These are phyloP conservation scores for Yamadazyma paraphyllophila DNA, from an alignment of 805 yeast species.

Conservation along the genomic window DNA sequence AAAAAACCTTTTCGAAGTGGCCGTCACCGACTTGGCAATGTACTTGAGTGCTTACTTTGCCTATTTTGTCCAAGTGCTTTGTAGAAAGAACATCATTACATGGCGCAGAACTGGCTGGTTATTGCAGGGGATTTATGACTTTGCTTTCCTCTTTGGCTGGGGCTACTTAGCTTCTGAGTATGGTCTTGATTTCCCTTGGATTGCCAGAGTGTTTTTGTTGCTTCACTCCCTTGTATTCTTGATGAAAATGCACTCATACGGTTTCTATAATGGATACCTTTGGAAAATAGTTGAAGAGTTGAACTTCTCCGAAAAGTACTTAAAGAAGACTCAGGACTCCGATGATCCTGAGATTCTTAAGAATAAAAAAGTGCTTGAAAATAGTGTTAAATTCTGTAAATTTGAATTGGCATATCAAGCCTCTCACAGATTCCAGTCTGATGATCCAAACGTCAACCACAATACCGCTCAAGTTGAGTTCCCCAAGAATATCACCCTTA, in stretches of 20 bases:
- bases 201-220: constrained; percentile 79
- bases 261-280: constrained; percentile 87
- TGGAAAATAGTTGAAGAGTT: constrained; percentile 64
- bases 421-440: constrained; percentile 1
- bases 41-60: constrained; percentile 65
- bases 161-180: constrained; percentile 51
- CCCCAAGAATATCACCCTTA: constrained; percentile 67
- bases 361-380: constrained; percentile 30
- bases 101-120: constrained; percentile 72
- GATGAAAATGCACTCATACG: constrained; percentile 95
- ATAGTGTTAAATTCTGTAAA: constrained; percentile 64
- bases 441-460: constrained; percentile 12
- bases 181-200: constrained; percentile 71
- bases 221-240: constrained; percentile 81
- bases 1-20: constrained; percentile 65
- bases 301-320: constrained; percentile 42
- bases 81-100: constrained; percentile 41
- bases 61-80: constrained; percentile 54
- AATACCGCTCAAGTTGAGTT: constrained; percentile 35
- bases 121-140: constrained; percentile 56
- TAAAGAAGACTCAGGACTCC: constrained; percentile 36
- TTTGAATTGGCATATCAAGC: constrained; percentile 69
- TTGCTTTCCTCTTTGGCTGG: constrained; percentile 51
- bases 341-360: constrained; percentile 29
- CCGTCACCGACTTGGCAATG: constrained; percentile 70